A percentile compares a stretch with the other conserved stretches of the same genome.
These are phyloP conservation scores for Podila verticillata DNA, from an alignment of 192 early-diverging fungal genomes.

Conservation along the genomic window DNA sequence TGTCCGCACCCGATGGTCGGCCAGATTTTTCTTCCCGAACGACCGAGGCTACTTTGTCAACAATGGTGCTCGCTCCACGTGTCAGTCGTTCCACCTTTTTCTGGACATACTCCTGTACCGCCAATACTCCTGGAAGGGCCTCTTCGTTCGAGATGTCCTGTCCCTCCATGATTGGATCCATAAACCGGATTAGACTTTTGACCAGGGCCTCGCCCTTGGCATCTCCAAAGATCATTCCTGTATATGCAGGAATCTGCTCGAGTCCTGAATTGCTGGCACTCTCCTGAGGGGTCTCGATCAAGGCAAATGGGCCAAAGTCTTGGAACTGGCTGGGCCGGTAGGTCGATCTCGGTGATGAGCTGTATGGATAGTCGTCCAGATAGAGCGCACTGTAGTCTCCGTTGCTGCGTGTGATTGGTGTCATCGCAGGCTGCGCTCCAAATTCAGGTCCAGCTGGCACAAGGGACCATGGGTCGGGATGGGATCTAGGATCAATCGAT, in stretches of 20 bases:
- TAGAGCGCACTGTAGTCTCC: constrained; percentile 22
- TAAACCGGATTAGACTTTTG: constrained; percentile 63
- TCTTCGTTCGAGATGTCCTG: constrained; percentile 12
- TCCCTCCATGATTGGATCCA: constrained; percentile 32
- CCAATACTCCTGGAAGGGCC: constrained; percentile 21
- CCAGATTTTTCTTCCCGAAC: constrained; percentile 34
- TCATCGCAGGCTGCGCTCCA: constrained; percentile 23
- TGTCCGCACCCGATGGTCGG: constrained; percentile 10
- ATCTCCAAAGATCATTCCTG: constrained; percentile 67
- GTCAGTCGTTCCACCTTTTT: constrained; percentile 53
- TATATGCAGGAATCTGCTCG: constrained; percentile 51
- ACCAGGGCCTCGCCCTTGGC: constrained; percentile 68
- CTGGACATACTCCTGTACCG: constrained; percentile 47
- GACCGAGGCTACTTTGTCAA: constrained; percentile 44
- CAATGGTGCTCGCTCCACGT: constrained; percentile 50
- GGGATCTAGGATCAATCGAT: constrained; percentile 47
- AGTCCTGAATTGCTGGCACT: constrained; percentile 14
- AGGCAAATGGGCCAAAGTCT: constrained; percentile 52
- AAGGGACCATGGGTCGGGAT: constrained; percentile 50
- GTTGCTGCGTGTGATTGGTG: constrained; percentile 7
- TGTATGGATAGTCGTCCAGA: constrained; percentile 45
- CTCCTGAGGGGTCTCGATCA: constrained; percentile 17
- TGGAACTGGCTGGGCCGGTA: constrained; percentile 17
- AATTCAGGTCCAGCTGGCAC: constrained; percentile 28
- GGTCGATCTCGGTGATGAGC: constrained; percentile 6